phyloP scores from a whole-genome alignment of 768 basidiomycete genomes.

The Russula virescens region DNA sequence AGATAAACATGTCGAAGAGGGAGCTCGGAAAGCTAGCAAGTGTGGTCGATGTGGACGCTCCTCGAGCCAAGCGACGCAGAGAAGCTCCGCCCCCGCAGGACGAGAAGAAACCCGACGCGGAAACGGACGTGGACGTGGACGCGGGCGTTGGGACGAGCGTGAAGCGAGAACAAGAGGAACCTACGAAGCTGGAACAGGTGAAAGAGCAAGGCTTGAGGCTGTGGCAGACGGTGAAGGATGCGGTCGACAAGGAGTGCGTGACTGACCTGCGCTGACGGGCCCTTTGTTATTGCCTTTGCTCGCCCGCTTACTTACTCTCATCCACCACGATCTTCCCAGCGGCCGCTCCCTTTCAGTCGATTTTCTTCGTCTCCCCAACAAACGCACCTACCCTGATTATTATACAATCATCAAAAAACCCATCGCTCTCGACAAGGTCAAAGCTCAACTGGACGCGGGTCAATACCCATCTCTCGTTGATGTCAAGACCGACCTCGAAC shows the following conservation, averaged over 20 bases:
- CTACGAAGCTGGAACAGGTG: constrained; percentile 34
- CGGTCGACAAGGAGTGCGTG: constrained; percentile 84
- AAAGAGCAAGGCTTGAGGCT: constrained; percentile 64
- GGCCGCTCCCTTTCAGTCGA: constrained; percentile 56
- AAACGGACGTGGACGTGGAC: constrained; percentile 34
- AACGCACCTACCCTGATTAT: constrained; percentile 80
- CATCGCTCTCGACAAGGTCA: constrained; percentile 86
- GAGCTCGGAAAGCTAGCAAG: constrained; percentile 39
- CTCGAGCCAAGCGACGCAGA: constrained; percentile 48
- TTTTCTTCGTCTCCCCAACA: constrained; percentile 66
- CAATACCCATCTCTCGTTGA: constrained; percentile 58
- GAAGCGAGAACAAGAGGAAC: constrained; percentile 28
- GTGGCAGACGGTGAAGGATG: constrained; percentile 77
- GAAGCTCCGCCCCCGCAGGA: constrained; percentile 35
- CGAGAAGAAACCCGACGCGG: constrained; percentile 39
- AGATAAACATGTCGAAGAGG: constrained; percentile 42
- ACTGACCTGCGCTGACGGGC: constrained; percentile 33
- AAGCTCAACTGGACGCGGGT: constrained; percentile 60
- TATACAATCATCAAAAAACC: constrained; percentile 74
- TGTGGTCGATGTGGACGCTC: constrained; percentile 40
- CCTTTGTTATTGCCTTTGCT: constrained; percentile 21
- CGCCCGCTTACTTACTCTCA: constrained; percentile 27
- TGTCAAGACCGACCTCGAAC: constrained; percentile 66
- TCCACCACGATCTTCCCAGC: constrained; percentile 36
- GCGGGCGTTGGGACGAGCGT: constrained; percentile 30